Percentiles rank a stretch among this genome's conserved stretches.
phyloP scores from a whole-genome alignment of 2,329 filamentous ascomycete species.

The Chaetomiaceae sp. region DNA sequence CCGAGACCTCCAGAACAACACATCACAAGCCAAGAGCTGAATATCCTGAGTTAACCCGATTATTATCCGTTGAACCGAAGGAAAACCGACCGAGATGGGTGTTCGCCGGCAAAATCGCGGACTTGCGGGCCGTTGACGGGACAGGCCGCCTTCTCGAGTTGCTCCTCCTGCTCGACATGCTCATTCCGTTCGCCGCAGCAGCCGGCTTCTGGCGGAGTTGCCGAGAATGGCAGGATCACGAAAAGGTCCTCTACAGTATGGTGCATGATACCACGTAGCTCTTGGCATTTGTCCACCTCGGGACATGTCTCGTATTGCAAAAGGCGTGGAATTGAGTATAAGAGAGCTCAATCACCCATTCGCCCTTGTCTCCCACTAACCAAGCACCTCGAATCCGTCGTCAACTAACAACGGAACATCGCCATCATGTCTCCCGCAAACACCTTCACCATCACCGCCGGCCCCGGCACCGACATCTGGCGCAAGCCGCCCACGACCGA shows the following conservation, averaged over 20 bases:
- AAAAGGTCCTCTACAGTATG: neutral
- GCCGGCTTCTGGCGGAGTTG: neutral
- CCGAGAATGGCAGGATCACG: constrained; percentile 1
- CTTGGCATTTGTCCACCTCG: neutral
- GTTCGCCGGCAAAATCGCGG: neutral
- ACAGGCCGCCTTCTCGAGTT: neutral
- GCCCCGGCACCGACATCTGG: constrained; percentile 69
- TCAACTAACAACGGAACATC: neutral
- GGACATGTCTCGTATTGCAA: neutral
- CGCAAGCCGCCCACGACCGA: constrained; percentile 65
- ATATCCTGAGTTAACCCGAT: neutral
- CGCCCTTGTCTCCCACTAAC: neutral
- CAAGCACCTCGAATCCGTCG: neutral
- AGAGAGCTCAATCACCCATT: neutral
- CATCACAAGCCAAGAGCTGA: too few relatives aligned
- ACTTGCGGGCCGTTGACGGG: neutral
- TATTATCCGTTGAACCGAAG: neutral
- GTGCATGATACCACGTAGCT: neutral
- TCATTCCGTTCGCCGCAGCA: neutral
- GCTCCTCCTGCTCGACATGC: neutral
- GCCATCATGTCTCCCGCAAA: constrained; percentile 5
- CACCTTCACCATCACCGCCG: constrained; percentile 51
- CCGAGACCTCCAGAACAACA: too few relatives aligned
- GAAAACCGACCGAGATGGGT: neutral
- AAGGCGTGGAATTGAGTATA: neutral